These are phyloP conservation scores for Fagopyrum esculentum DNA, from an alignment of 148 eudicot genomes.

Conservation along the genomic window DNA sequence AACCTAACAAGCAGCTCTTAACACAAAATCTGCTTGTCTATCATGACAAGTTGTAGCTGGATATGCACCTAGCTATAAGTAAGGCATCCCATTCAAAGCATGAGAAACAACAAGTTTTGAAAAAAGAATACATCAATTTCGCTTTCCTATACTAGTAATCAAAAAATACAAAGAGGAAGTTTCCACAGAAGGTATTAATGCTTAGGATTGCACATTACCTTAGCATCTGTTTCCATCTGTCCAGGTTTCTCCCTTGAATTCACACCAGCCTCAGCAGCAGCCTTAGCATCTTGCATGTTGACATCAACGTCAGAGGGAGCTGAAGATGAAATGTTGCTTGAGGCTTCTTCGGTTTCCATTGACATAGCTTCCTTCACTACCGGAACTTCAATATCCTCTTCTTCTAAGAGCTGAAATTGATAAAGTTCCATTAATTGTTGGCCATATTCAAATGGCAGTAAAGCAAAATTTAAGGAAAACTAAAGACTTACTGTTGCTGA, in stretches of 20 bases:
- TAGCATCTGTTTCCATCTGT: slow-evolving; percentile 78
- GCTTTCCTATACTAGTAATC: no score
- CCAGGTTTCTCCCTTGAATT: slow-evolving; percentile 54
- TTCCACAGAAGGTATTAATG: no score
- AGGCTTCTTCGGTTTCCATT: slow-evolving; percentile 69
- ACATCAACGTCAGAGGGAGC: slow-evolving; percentile 39
- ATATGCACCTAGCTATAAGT: no score
- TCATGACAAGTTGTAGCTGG: no score
- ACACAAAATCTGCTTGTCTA: no score
- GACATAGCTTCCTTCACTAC: slow-evolving; percentile 43
- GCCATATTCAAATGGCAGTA: no score
- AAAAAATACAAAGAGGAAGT: no score
- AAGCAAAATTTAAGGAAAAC: slow-evolving; percentile 8
- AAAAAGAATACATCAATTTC: no score
- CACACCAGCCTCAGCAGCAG: slow-evolving; percentile 45
- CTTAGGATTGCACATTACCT: slow-evolving; percentile 28
- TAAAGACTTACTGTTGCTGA: slow-evolving; percentile 47
- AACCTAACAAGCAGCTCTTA: no score
- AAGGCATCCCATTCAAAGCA: background rate
- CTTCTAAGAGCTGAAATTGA: slow-evolving; percentile 61
- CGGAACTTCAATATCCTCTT: slow-evolving; percentile 54
- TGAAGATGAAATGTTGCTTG: slow-evolving; percentile 28
- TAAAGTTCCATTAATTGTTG: no score
- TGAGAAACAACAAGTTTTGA: no score
- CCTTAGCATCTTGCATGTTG: slow-evolving; percentile 74